Conservation (phyloP, 176 grass and related monocot genomes). For the Oryza australiensis region DNA sequence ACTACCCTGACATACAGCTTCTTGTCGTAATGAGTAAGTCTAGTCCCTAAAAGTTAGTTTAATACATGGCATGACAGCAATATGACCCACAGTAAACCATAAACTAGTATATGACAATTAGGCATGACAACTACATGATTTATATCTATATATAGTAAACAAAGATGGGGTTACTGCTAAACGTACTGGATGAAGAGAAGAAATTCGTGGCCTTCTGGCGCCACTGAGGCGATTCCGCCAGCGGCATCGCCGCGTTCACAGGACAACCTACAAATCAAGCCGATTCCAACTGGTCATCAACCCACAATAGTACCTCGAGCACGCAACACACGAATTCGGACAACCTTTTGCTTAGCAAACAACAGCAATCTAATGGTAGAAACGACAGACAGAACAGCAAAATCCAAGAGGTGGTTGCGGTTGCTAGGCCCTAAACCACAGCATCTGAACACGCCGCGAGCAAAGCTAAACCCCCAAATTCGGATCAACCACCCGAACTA, state of each 20-base stretch:
- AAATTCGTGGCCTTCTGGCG: slow-evolving; percentile 77
- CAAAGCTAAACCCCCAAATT: neutral
- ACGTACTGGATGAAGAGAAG: slow-evolving; percentile 87
- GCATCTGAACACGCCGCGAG: neutral
- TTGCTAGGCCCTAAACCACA: neutral
- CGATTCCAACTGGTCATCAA: neutral
- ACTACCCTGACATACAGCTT: neutral
- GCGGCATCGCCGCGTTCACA: slow-evolving; percentile 56
- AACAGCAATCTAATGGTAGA: neutral
- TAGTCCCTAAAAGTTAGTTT: neutral
- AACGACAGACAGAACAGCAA: neutral
- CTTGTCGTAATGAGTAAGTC: neutral
- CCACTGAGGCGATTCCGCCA: slow-evolving; percentile 69
- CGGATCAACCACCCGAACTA: neutral
- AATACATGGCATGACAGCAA: neutral
- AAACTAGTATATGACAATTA: neutral
- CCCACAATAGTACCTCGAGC: neutral
- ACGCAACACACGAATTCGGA: neutral
- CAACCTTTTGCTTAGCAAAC: neutral
- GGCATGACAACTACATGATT: slow-evolving; percentile 1
- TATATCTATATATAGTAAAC: slow-evolving; percentile 3
- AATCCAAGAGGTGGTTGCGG: neutral
- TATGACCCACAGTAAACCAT: neutral
- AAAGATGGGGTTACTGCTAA: neutral
- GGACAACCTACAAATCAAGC: neutral